Conservation (phyloP, 176 grass and related monocot species). For the Musa beccarii region DNA sequence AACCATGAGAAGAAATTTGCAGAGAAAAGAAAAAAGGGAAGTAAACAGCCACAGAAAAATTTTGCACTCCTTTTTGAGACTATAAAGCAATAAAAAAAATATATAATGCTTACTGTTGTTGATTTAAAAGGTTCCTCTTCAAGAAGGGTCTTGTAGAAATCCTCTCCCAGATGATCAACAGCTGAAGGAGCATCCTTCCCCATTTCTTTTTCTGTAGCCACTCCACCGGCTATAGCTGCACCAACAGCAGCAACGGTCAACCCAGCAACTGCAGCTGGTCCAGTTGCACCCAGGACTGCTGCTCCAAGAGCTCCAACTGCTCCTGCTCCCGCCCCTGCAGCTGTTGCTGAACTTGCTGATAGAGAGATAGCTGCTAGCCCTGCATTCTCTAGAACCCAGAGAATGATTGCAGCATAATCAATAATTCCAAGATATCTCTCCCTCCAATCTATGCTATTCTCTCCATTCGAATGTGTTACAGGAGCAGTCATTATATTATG, state of each 20-base stretch:
- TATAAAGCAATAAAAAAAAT: neutral
- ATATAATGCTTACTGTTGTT: slow-evolving; percentile 39
- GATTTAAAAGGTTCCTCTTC: slow-evolving; percentile 81
- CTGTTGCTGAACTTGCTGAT: slow-evolving; percentile 42
- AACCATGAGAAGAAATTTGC: too few species aligned
- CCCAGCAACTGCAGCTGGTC: slow-evolving; percentile 42
- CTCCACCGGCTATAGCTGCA: slow-evolving; percentile 44
- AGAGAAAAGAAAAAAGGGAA: neutral
- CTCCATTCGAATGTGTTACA: slow-evolving; percentile 46
- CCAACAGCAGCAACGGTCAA: slow-evolving; percentile 44
- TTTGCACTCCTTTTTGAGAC: neutral
- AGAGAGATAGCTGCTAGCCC: slow-evolving; percentile 48
- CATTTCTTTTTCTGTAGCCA: slow-evolving; percentile 43
- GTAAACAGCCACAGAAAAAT: neutral
- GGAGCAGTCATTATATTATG: slow-evolving; percentile 79
- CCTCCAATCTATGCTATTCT: slow-evolving; percentile 40
- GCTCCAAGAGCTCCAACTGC: slow-evolving; percentile 39
- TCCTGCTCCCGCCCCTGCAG: slow-evolving; percentile 40
- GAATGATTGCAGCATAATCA: slow-evolving; percentile 68
- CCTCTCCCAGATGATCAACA: slow-evolving; percentile 45
- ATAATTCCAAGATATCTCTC: slow-evolving; percentile 68
- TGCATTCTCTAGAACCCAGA: slow-evolving; percentile 77
- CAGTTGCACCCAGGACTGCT: slow-evolving; percentile 35
- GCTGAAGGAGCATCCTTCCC: slow-evolving; percentile 47
- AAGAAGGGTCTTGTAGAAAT: slow-evolving; percentile 60